These are phyloP conservation scores for Calonectria fujianensis DNA, from an alignment of 2,329 filamentous ascomycete genomes.

Conservation along the genomic window DNA sequence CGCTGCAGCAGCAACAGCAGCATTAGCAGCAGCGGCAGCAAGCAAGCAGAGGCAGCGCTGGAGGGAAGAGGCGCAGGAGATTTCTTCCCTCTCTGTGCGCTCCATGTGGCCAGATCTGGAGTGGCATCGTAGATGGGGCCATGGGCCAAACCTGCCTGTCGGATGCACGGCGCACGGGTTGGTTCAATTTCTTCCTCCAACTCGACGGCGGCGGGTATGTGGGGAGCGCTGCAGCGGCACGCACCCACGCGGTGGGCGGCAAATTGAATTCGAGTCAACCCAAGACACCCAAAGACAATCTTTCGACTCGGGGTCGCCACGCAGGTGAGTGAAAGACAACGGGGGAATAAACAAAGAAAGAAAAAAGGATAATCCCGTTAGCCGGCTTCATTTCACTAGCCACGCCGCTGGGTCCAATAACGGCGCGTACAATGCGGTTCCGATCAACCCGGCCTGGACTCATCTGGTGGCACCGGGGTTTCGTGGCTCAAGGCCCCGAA, in stretches of 20 bases:
- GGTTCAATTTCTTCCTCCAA: conserved; percentile 37
- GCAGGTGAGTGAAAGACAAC: not conserved
- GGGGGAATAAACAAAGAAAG: conserved; percentile 2
- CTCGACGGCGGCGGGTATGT: conserved; percentile 8
- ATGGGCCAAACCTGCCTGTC: conserved; percentile 33
- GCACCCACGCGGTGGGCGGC: not conserved
- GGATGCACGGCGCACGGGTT: conserved; percentile 47
- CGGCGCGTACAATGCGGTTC: conserved; percentile 46
- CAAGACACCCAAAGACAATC: not conserved
- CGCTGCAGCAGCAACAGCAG: not conserved
- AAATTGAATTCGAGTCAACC: conserved; percentile 20
- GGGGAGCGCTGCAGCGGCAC: not conserved
- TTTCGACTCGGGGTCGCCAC: conserved; percentile 8
- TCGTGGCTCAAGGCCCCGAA: conserved; percentile 18
- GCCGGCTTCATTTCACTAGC: conserved; percentile 26
- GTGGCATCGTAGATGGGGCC: conserved; percentile 43
- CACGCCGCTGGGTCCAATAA: conserved; percentile 27
- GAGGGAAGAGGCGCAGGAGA: not conserved
- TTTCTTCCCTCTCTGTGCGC: not conserved
- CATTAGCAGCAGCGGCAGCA: not conserved
- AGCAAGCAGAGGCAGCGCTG: not conserved
- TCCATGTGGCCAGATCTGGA: conserved; percentile 41
- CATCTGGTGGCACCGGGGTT: conserved; percentile 29
- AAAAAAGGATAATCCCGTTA: conserved; percentile 15
- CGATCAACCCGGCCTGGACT: conserved; percentile 44